Percentiles rank a stretch among this genome's conserved stretches.
Conservation (phyloP, 1,284 basidiomycete genomes). For the Rhodotorula sp. region DNA sequence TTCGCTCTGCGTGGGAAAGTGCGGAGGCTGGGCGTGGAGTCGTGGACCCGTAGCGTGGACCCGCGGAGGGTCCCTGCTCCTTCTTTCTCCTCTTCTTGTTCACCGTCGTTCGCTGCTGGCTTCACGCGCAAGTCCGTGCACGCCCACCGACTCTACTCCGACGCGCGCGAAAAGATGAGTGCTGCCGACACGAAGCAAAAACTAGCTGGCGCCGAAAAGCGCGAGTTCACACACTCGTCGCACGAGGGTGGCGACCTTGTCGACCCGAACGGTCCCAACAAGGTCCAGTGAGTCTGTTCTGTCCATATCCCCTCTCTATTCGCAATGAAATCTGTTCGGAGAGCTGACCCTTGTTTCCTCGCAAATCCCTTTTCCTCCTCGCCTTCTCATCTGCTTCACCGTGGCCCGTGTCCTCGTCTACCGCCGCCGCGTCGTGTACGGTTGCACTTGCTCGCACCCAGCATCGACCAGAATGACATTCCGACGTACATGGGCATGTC, state of each 20-base stretch:
- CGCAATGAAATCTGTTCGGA: too few relatives aligned
- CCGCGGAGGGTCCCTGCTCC: too few relatives aligned
- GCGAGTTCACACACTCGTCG: slow-evolving; percentile 11
- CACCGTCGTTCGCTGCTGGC: background rate
- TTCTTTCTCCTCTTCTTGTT: background rate
- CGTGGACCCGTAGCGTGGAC: too few relatives aligned
- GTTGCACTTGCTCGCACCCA: background rate
- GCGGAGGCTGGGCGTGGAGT: too few relatives aligned
- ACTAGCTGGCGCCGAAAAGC: slow-evolving; percentile 1
- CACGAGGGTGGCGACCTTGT: background rate
- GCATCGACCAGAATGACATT: slow-evolving; percentile 8
- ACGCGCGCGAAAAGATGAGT: background rate
- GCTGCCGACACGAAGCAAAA: slow-evolving; percentile 5
- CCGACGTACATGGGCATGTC: slow-evolving; percentile 25
- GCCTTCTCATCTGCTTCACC: too few relatives aligned
- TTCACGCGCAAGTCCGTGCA: background rate
- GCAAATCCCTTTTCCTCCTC: too few relatives aligned
- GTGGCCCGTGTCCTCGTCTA: background rate
- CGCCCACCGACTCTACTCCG: background rate
- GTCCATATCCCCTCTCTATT: too few relatives aligned
- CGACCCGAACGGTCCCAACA: background rate
- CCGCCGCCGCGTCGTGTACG: background rate
- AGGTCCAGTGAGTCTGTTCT: background rate
- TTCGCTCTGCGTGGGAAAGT: too few relatives aligned
- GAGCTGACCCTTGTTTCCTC: too few relatives aligned